These are phyloP conservation scores for Sarocladium brachiariae DNA, from an alignment of 2,329 filamentous ascomycete genomes.

Conservation along the genomic window DNA sequence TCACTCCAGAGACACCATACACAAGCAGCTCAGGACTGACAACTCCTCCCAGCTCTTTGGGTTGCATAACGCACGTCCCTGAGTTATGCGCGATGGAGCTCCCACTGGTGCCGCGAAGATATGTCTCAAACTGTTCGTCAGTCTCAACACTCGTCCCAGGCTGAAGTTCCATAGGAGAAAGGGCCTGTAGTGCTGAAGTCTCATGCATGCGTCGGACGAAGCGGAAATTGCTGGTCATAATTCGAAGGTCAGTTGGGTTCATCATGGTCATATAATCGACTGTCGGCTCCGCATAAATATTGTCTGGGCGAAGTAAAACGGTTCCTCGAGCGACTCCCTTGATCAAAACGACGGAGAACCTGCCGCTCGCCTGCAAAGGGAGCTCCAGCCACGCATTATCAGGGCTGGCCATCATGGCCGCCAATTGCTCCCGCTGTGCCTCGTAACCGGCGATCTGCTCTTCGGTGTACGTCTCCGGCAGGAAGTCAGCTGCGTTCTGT, in stretches of 20 bases:
- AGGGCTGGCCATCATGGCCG: constrained; percentile 36
- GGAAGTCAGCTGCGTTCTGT: constrained; percentile 11
- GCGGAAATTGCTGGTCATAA: constrained; percentile 37
- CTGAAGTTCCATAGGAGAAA: constrained; percentile 28
- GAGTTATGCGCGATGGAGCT: constrained; percentile 17
- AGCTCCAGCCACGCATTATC: constrained; percentile 17
- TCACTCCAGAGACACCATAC: constrained; percentile 10
- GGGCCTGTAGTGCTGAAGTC: constrained; percentile 11
- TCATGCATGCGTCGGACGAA: constrained; percentile 30
- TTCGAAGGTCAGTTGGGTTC: constrained; percentile 36
- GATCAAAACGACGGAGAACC: constrained; percentile 12
- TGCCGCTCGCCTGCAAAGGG: constrained; percentile 9
- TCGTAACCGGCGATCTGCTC: constrained; percentile 24
- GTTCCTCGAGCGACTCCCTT: constrained; percentile 28
- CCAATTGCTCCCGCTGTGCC: constrained; percentile 39
- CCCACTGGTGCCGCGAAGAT: constrained; percentile 27
- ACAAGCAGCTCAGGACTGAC: constrained; percentile 13
- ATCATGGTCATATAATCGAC: constrained; percentile 42
- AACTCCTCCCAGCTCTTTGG: constrained; percentile 31
- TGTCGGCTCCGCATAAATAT: constrained; percentile 44
- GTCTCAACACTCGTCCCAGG: constrained; percentile 28
- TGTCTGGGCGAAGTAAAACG: constrained; percentile 40
- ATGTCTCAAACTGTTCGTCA: constrained; percentile 35
- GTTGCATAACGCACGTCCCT: constrained; percentile 42
- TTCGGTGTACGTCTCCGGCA: constrained; percentile 11